Evolutionary conservation across 2,329 filamentous ascomycete genomes (phyloP).

Genomic region (Ascochyta fabae): DNA sequence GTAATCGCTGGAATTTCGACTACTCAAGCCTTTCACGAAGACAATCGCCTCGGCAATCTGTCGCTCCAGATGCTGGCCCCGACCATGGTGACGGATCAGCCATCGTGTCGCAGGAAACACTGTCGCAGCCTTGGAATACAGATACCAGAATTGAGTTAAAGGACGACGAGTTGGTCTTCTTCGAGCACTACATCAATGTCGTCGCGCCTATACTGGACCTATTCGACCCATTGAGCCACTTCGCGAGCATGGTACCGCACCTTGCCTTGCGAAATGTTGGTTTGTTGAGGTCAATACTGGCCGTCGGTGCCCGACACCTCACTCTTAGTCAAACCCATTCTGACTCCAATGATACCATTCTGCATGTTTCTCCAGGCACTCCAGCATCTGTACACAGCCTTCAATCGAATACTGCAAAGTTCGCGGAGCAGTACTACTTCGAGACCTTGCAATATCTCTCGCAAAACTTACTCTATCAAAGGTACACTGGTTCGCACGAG

Average conservation of each 20-base stretch:
- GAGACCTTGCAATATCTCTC: slow-evolving; percentile 68
- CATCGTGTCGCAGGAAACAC: slow-evolving; percentile 11
- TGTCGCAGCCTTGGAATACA: slow-evolving; percentile 34
- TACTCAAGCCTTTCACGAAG: slow-evolving; percentile 53
- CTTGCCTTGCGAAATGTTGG: slow-evolving; percentile 61
- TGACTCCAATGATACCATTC: slow-evolving; percentile 28
- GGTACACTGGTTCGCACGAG: slow-evolving; percentile 64
- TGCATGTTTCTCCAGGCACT: slow-evolving; percentile 33
- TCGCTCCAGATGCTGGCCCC: slow-evolving; percentile 36
- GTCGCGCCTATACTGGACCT: slow-evolving; percentile 52
- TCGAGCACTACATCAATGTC: slow-evolving; percentile 48
- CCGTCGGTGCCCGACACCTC: slow-evolving; percentile 60
- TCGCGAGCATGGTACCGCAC: slow-evolving; percentile 41
- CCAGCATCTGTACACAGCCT: slow-evolving; percentile 22
- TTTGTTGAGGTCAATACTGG: slow-evolving; percentile 63
- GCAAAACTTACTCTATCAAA: slow-evolving; percentile 63
- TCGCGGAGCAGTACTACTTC: slow-evolving; percentile 62
- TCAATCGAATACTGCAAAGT: slow-evolving; percentile 43
- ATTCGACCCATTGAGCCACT: slow-evolving; percentile 51
- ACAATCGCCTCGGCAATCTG: slow-evolving; percentile 38
- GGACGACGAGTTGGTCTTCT: slow-evolving; percentile 47
- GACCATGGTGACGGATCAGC: slow-evolving; percentile 7
- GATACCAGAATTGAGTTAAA: slow-evolving; percentile 34
- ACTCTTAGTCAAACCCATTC: slow-evolving; percentile 46
- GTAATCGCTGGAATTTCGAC: slow-evolving; percentile 47